Evolutionary conservation across 1,284 basidiomycete genomes (phyloP).

Genomic region (Ustilago cynodontis): DNA sequence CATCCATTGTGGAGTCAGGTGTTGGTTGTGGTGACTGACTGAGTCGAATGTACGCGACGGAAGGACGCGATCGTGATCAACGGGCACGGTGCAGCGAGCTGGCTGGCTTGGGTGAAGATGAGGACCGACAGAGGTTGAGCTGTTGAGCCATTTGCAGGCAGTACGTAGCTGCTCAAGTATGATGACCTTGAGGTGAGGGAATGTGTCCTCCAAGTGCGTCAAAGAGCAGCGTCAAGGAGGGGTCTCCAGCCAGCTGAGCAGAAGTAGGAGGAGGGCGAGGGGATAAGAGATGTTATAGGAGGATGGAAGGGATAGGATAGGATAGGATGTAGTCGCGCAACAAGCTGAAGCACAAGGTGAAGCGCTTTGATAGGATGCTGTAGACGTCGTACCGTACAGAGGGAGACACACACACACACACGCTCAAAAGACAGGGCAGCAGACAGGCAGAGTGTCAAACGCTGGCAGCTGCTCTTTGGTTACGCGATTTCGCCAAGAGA

Average conservation of each 20-base stretch:
- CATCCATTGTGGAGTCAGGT: not conserved
- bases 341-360: no score
- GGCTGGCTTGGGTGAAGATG: not conserved
- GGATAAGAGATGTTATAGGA: not conserved
- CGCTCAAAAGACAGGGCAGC: no score
- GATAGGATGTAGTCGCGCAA: conserved; percentile 6
- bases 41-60: not conserved
- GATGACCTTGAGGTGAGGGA: not conserved
- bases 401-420: no score
- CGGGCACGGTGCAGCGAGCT: not conserved
- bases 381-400: conserved; percentile 1
- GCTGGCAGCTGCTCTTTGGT: conserved; percentile 1
- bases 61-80: not conserved
- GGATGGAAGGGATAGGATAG: not conserved
- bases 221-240: not conserved
- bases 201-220: not conserved
- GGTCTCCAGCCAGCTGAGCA: not conserved
- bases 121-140: not conserved
- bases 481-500: conserved; percentile 19
- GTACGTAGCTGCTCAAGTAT: not conserved
- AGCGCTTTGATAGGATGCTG: not conserved
- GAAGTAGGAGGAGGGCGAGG: not conserved
- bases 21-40: not conserved
- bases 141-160: conserved; percentile 5
- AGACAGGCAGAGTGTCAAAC: no score